A percentile compares a stretch with the other conserved stretches of the same genome.
These are phyloP conservation scores for Phyllosticta citriasiana DNA, from an alignment of 2,329 filamentous ascomycete species.

Conservation along the genomic window DNA sequence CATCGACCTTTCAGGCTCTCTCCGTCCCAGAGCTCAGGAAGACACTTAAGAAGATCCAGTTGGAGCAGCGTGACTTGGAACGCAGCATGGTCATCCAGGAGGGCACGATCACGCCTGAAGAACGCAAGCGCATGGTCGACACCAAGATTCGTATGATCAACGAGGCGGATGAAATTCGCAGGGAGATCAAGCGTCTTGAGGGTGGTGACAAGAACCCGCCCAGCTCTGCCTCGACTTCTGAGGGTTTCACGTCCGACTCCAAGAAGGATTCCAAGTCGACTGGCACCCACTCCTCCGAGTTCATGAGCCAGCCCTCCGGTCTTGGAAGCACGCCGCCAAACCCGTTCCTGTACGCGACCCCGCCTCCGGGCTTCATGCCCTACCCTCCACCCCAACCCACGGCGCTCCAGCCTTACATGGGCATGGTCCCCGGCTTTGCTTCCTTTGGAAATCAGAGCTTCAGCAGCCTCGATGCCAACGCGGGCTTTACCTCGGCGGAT, in stretches of 20 bases:
- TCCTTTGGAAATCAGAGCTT: not conserved
- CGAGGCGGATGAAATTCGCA: constrained; percentile 26
- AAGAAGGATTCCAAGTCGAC: not conserved
- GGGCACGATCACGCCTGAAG: constrained; percentile 11
- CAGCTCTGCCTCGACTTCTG: not conserved
- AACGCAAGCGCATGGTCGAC: constrained; percentile 24
- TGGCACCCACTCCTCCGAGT: not conserved
- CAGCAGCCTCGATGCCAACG: not conserved
- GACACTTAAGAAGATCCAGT: constrained; percentile 26
- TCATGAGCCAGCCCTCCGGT: not conserved
- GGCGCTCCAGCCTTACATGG: not conserved
- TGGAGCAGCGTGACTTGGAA: constrained; percentile 23
- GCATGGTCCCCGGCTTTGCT: not conserved
- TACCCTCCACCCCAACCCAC: not conserved
- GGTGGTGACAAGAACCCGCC: not conserved
- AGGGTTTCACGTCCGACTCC: not conserved
- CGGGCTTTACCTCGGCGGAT: not conserved
- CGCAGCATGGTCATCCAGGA: constrained; percentile 14
- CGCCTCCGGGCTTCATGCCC: not conserved
- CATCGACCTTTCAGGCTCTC: constrained; percentile 11
- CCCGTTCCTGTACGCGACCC: not conserved
- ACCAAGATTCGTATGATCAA: constrained; percentile 27
- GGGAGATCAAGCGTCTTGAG: constrained; percentile 21
- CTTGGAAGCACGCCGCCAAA: not conserved
- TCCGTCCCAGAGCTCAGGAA: constrained; percentile 22